Evolutionary conservation across 345 rosid genomes (phyloP).

Genomic region (Hibiscus tridactylites): DNA sequence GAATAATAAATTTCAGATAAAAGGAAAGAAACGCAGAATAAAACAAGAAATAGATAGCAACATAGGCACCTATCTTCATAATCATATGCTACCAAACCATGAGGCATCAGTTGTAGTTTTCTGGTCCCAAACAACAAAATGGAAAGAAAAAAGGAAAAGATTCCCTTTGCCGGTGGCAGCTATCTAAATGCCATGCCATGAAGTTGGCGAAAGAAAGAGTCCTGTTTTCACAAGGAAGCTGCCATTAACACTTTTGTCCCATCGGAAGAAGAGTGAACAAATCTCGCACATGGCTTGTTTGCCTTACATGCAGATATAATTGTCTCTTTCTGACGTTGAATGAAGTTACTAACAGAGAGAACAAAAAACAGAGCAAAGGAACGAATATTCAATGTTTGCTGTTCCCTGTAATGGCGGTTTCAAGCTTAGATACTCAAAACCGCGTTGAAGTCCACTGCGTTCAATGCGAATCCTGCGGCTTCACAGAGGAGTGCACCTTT

Average conservation of each 20-base stretch:
- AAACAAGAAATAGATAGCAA: background rate
- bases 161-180: conserved; percentile 3
- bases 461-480: conserved; percentile 51
- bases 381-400: conserved; percentile 19
- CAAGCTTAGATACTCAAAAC: conserved; percentile 22
- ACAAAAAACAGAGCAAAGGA: background rate
- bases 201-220: background rate
- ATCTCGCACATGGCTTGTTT: conserved; percentile 8
- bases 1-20: background rate
- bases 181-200: background rate
- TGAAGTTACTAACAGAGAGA: background rate
- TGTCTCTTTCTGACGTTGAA: background rate
- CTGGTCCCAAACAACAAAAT: conserved; percentile 7
- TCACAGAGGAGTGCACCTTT: conserved; percentile 59
- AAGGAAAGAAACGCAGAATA: background rate
- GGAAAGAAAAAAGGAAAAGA: background rate
- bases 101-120: conserved; percentile 6
- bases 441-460: conserved; percentile 33
- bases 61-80: background rate
- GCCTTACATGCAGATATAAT: background rate
- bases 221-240: background rate
- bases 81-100: conserved; percentile 6
- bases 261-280: background rate
- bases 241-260: background rate
- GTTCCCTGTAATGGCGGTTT: conserved; percentile 25